These are phyloP conservation scores for Lipomyces anomalus DNA, from an alignment of 805 yeast genomes.

Conservation along the genomic window DNA sequence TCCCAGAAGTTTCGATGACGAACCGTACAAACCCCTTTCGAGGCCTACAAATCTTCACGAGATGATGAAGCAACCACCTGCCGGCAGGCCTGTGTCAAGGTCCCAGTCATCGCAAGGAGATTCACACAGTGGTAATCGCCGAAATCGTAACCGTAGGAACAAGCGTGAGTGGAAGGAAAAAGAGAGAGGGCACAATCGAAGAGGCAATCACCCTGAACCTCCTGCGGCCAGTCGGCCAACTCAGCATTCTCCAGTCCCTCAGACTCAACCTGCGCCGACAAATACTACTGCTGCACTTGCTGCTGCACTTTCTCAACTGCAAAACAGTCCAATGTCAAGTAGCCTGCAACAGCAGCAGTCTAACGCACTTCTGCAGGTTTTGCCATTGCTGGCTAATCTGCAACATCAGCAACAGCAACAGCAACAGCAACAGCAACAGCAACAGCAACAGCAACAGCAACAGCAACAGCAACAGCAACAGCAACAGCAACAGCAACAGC, in stretches of 20 bases:
- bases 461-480: neutral
- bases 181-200: neutral
- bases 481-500: neutral
- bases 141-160: slow-evolving; percentile 8
- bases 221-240: neutral
- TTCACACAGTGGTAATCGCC: neutral
- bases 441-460: slow-evolving; percentile 6
- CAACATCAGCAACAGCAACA: slow-evolving; percentile 4
- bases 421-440: slow-evolving; percentile 3
- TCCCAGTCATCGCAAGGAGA: neutral
- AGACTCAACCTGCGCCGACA: neutral
- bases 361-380: no score
- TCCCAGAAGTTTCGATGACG: slow-evolving; percentile 11
- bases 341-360: no score
- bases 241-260: neutral
- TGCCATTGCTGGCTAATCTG: neutral
- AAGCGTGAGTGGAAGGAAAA: slow-evolving; percentile 8
- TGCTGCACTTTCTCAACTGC: neutral
- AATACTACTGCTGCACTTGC: neutral
- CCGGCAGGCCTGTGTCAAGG: neutral
- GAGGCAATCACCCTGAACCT: neutral
- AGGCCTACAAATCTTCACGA: slow-evolving; percentile 10
- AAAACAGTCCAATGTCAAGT: neutral
- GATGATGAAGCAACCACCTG: neutral
- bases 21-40: slow-evolving; percentile 19